Base-by-base conservation (phyloP, 2,329 filamentous ascomycete genomes). In the Geosmithia flava region DNA sequence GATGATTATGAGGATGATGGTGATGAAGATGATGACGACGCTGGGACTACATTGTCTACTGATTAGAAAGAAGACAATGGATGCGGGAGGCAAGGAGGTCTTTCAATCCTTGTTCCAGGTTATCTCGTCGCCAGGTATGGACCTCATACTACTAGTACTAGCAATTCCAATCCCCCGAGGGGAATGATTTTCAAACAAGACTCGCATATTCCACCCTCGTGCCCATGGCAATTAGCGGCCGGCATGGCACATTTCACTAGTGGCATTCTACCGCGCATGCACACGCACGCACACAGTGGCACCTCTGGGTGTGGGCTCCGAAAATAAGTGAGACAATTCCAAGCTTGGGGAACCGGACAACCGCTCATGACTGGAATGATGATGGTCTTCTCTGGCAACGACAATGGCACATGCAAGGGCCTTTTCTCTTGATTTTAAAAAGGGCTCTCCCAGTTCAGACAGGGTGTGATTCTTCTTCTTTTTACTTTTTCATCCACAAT, bases 1-100 rank as follows among this genome's bases (percentile, higher is more conserved):
- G 71, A 72, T 5, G 67, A 67, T 2, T 70, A 70, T 1, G 67
- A 68, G 1, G 62, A 64, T 1, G 64, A 62, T 1, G 61, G 58
- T 2, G 59, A 58, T 41, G 23, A 27, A 27, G 23, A 27, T 4
- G 3, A 11, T 11, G 10, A 48, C 48, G n/a, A 44, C 17, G 20
- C 8, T 19, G 27, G 27, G 13, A 42, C 33, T 11, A 13, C 11
- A 3, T 37, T 45, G 42, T 48, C 47, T 17, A 11, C n/a, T 44
- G 20, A 44, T 20, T 23, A 20, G 43, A 19, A 44, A 11, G 11
- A 37, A 13, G 11, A 37, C 6, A 6, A 37, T 11, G 33, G 33
- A 37, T 3, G 33, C 6, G 33, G 33, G 13, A 37, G 33, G 10
- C 11, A 11, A n/a, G n/a, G n/a, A n/a, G n/a, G n/a, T n/a, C n/a